These are phyloP conservation scores for Penicillium soppii DNA, from an alignment of 495 filamentous ascomycete species.

Conservation along the genomic window DNA sequence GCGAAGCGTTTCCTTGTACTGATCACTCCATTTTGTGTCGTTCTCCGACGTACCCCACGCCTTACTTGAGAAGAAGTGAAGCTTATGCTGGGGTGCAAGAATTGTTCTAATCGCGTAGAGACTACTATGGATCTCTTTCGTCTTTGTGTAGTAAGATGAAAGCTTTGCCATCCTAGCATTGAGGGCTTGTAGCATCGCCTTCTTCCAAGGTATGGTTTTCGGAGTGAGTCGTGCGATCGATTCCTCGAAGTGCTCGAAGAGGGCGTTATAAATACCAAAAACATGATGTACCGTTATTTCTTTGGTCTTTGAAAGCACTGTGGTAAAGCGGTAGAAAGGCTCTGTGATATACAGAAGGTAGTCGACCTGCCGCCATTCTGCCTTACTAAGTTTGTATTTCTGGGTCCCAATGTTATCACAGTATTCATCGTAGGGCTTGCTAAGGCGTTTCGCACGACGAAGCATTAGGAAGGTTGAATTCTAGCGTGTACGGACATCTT, in stretches of 20 bases:
- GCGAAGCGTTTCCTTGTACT: too few relatives aligned
- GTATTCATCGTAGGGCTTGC: constrained; percentile 8
- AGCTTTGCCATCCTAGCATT: constrained; percentile 10
- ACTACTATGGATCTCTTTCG: constrained; percentile 2
- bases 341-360: constrained; percentile 16
- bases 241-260: constrained; percentile 9
- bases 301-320: constrained; percentile 11
- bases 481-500: constrained; percentile 20
- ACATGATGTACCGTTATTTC: constrained; percentile 17
- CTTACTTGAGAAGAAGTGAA: constrained; percentile 17
- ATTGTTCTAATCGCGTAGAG: constrained; percentile 24
- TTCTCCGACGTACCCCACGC: too few relatives aligned
- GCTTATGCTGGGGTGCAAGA: constrained; percentile 14
- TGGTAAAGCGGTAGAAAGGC: constrained; percentile 15
- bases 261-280: constrained; percentile 19
- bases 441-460: constrained; percentile 11
- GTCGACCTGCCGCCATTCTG: constrained; percentile 20
- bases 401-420: constrained; percentile 2
- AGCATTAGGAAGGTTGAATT: too few relatives aligned
- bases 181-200: constrained; percentile 12
- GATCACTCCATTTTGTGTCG: too few relatives aligned
- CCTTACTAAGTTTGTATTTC: constrained; percentile 4
- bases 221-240: neutral
- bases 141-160: constrained; percentile 13
- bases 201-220: constrained; percentile 11